These are phyloP conservation scores for Fragaria iinumae DNA, from an alignment of 306 rosid species.

Conservation along the genomic window DNA sequence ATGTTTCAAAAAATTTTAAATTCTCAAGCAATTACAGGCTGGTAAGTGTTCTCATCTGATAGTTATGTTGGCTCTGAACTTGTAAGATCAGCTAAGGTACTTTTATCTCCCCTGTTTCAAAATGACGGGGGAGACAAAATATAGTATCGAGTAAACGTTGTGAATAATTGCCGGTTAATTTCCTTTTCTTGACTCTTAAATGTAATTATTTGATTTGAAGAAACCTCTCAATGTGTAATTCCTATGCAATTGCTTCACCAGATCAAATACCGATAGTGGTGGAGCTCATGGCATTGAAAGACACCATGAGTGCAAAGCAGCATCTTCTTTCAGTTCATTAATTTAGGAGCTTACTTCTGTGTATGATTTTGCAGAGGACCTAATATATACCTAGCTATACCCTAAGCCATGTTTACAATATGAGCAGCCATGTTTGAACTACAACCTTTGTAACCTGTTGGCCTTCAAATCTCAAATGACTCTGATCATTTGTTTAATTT, in stretches of 20 bases:
- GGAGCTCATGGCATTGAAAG: background rate
- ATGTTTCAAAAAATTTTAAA: constrained; percentile 42
- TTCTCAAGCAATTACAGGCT: constrained; percentile 36
- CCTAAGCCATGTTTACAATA: background rate
- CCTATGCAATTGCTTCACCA: background rate
- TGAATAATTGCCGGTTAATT: background rate
- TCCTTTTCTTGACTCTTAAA: background rate
- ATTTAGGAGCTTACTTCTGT: background rate
- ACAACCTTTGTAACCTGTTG: background rate
- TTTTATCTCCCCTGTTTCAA: background rate
- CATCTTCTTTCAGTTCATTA: background rate
- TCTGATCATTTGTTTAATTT: background rate
- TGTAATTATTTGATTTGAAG: background rate
- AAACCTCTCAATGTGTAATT: background rate
- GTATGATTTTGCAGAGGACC: background rate
- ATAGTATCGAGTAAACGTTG: constrained; percentile 8
- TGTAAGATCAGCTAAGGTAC: constrained; percentile 36
- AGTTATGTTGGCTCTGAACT: constrained; percentile 31
- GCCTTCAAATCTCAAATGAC: background rate
- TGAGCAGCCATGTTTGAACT: background rate
- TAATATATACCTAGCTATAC: background rate
- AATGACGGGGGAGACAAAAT: background rate
- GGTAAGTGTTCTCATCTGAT: constrained; percentile 33
- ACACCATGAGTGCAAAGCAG: background rate
- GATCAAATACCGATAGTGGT: background rate